phyloP scores from a whole-genome alignment of 805 yeast species.

The Wickerhamomyces ciferrii region DNA sequence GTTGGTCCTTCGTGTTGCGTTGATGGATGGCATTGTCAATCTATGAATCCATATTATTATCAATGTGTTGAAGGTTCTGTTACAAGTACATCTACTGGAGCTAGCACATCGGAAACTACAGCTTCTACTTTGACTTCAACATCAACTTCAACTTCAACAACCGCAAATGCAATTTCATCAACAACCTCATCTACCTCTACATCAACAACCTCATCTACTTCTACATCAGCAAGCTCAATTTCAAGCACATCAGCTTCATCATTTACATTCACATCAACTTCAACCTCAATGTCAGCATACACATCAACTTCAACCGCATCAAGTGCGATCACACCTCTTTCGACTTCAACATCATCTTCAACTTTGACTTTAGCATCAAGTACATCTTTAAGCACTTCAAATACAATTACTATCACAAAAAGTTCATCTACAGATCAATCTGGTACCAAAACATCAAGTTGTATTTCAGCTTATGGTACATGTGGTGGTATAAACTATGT shows the following conservation, averaged over 20 bases:
- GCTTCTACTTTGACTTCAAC: not conserved
- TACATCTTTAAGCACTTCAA: not conserved
- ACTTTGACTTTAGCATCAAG: not conserved
- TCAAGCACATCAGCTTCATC: not conserved
- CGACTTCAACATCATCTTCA: not conserved
- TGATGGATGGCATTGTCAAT: not conserved
- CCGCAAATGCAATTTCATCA: not conserved
- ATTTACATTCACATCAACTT: not conserved
- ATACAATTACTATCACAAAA: no score
- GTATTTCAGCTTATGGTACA: slow-evolving; percentile 1
- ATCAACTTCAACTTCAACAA: not conserved
- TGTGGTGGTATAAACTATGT: slow-evolving; percentile 14
- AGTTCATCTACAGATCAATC: not conserved
- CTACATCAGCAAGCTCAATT: not conserved
- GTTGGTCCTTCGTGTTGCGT: not conserved
- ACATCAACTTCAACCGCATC: no score
- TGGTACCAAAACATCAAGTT: not conserved
- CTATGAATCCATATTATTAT: not conserved
- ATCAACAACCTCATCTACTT: no score
- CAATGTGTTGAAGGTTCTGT: slow-evolving; percentile 3
- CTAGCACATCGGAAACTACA: not conserved
- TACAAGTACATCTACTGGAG: not conserved
- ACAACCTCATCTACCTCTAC: no score
- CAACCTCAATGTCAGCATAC: no score
- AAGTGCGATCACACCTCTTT: no score